Conservation (phyloP, 768 basidiomycete genomes). For the Lactarius vividus region DNA sequence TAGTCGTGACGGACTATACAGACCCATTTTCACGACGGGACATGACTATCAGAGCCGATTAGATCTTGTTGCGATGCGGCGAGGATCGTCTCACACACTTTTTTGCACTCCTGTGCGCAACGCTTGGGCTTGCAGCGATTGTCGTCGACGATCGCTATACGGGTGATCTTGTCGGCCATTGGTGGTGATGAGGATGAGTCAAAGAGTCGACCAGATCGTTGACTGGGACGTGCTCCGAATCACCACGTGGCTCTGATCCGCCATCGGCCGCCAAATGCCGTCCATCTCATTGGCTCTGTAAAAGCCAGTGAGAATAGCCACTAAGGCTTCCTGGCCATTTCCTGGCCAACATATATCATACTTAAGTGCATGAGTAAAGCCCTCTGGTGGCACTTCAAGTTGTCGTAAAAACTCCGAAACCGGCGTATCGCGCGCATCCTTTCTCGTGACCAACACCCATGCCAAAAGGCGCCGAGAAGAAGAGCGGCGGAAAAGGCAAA, state of each 20-base stretch:
- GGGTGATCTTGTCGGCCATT: slow-evolving; percentile 97
- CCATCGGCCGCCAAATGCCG: slow-evolving; percentile 4
- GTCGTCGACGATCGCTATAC: slow-evolving; percentile 92
- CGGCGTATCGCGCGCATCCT: neutral
- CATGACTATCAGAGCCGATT: slow-evolving; percentile 57
- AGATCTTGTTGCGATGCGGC: slow-evolving; percentile 20
- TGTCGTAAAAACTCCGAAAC: neutral
- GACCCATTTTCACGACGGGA: slow-evolving; percentile 97
- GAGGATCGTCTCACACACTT: slow-evolving; percentile 46
- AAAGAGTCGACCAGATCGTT: neutral
- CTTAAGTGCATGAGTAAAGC: neutral
- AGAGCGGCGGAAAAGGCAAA: slow-evolving; percentile 35
- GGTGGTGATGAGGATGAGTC: slow-evolving; percentile 8
- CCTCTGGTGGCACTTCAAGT: neutral
- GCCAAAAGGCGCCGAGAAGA: slow-evolving; percentile 33
- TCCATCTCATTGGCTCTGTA: slow-evolving; percentile 19
- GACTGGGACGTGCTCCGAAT: neutral
- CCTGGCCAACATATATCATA: neutral
- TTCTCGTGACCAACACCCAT: neutral
- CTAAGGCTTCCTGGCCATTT: too few species aligned
- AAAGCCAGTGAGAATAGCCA: too few species aligned
- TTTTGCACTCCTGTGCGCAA: slow-evolving; percentile 98
- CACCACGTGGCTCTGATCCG: slow-evolving; percentile 1
- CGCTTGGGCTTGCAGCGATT: slow-evolving; percentile 96
- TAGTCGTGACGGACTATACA: slow-evolving; percentile 27